Percentiles rank a stretch among this genome's conserved stretches.
phyloP scores from a whole-genome alignment of 2,329 filamentous ascomycete genomes.

The Phoma sp. region DNA sequence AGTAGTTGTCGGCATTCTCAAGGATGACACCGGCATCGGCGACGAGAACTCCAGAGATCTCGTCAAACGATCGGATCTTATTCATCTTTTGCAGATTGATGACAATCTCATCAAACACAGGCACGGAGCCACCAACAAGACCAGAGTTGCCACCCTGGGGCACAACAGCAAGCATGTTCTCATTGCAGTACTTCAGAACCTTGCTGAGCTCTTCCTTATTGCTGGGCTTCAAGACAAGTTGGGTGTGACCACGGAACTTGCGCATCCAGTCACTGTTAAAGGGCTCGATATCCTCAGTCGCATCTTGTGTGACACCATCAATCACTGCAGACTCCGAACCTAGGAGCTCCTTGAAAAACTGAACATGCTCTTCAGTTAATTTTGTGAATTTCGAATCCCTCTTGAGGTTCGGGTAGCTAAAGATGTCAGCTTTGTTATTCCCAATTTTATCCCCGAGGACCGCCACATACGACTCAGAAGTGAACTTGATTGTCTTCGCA shows the following conservation, averaged over 20 bases:
- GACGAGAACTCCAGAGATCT: slow-evolving; percentile 87
- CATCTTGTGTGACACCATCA: slow-evolving; percentile 78
- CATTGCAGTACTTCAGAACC: slow-evolving; percentile 93
- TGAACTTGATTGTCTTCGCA: slow-evolving; percentile 69
- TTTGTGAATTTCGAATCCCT: slow-evolving; percentile 76
- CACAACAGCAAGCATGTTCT: slow-evolving; percentile 88
- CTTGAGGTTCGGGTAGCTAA: slow-evolving; percentile 76
- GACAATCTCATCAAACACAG: slow-evolving; percentile 98
- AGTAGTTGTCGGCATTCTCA: slow-evolving; percentile 83
- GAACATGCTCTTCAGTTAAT: slow-evolving; percentile 78
- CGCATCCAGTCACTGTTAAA: slow-evolving; percentile 99
- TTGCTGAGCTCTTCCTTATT: slow-evolving; percentile 88
- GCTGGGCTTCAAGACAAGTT: slow-evolving; percentile 83
- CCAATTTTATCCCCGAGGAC: not conserved
- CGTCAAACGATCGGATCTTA: slow-evolving; percentile 87
- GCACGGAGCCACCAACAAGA: slow-evolving; percentile 91
- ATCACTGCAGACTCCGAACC: slow-evolving; percentile 80
- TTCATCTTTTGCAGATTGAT: slow-evolving; percentile 92
- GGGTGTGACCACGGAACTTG: slow-evolving; percentile 92
- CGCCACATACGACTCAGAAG: slow-evolving; percentile 70
- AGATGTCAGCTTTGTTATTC: slow-evolving; percentile 11
- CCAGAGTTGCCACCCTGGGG: slow-evolving; percentile 98
- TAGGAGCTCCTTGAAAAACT: slow-evolving; percentile 80
- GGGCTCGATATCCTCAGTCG: slow-evolving; percentile 79
- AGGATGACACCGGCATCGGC: slow-evolving; percentile 91